Base-by-base conservation (phyloP, 176 grass and related monocot genomes). In the Musa acuminata region DNA sequence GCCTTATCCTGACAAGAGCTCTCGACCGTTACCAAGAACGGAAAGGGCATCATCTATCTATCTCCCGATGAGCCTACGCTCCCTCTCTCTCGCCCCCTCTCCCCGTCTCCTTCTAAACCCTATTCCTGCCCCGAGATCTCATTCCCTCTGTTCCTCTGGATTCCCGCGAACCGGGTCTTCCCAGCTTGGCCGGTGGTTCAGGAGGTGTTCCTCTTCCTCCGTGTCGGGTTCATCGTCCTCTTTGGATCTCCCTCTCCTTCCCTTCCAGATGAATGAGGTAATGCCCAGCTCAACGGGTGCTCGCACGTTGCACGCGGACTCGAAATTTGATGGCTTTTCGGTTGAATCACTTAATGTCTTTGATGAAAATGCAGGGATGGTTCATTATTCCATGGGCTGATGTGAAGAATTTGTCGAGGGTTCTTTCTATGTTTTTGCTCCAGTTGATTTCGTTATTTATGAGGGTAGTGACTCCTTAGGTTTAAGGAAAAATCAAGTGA, bases 181-280 rank as follows among this genome's bases (percentile, higher is more conserved):
- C 51, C 77, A 72, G n/a, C 0, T 12, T n/a, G 25, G 13, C 48
- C 19, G 48, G 12, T 8, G 75, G 13, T 24, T 25, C 9, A 77
- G 75, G 75, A 64, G 49, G 48, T 64, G 9, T 23, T 52, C 58
- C 59, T 64, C 60, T 26, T 73, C 51, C 52, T 55, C 53, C 58
- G 11, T 21, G 58, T 35, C 59, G 5, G 19, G 48, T 62, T 64
- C 75, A 2, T 51, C 58, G 60, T 51, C 10, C 11, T 86, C 87
- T 57, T 55, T 96, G 67, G 90, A 93, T 71, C 86, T 97, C 58
- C 94, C 90, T 0, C 90, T 97, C 77, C 87, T 93, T 3, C 90
- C 90, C 7, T 97, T 97, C 82, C 83, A 84, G 53, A 79, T 84
- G 17, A 71, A 75, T 6, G 90, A 93, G 94, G 90, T 97, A 66